These are phyloP conservation scores for Artemisia tridentata DNA, from an alignment of 129 eudicot genomes.

Conservation along the genomic window DNA sequence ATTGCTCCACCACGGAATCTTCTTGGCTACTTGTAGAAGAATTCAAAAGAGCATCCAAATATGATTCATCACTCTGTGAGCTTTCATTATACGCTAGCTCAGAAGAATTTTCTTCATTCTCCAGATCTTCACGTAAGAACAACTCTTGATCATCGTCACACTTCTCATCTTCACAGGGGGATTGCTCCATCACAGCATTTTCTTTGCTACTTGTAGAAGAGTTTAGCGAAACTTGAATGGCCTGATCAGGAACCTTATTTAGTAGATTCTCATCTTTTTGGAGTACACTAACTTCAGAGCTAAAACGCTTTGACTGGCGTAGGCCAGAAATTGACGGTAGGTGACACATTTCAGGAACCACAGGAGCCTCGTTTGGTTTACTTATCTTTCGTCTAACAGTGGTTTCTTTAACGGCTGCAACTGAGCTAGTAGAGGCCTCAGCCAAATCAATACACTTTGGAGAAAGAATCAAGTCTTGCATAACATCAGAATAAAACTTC, in stretches of 20 bases:
- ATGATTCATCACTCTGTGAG: too few relatives aligned
- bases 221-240: slow-evolving; percentile 2
- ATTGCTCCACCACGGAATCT: too few relatives aligned
- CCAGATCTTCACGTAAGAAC: too few relatives aligned
- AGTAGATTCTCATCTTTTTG: slow-evolving; percentile 9
- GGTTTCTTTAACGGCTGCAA: slow-evolving; percentile 19
- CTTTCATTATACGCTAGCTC: too few relatives aligned
- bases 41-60: too few relatives aligned
- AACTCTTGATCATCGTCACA: too few relatives aligned
- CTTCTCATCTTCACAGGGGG: too few relatives aligned
- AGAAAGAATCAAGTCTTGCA: slow-evolving; percentile 44
- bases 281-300: slow-evolving; percentile 14
- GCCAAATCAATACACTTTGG: slow-evolving; percentile 19
- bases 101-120: too few relatives aligned
- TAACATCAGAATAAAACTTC: slow-evolving; percentile 41
- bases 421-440: slow-evolving; percentile 22
- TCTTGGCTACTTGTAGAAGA: too few relatives aligned
- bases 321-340: slow-evolving; percentile 1
- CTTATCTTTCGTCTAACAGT: slow-evolving; percentile 10
- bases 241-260: slow-evolving; percentile 10
- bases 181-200: neutral
- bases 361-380: slow-evolving; percentile 18
- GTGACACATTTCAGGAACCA: slow-evolving; percentile 16
- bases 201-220: slow-evolving; percentile 12
- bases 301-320: slow-evolving; percentile 21